Percentiles rank a stretch among this genome's conserved stretches.
Evolutionary conservation across 148 eudicot genomes (phyloP).

Genomic region (Vaccinium darrowii): DNA sequence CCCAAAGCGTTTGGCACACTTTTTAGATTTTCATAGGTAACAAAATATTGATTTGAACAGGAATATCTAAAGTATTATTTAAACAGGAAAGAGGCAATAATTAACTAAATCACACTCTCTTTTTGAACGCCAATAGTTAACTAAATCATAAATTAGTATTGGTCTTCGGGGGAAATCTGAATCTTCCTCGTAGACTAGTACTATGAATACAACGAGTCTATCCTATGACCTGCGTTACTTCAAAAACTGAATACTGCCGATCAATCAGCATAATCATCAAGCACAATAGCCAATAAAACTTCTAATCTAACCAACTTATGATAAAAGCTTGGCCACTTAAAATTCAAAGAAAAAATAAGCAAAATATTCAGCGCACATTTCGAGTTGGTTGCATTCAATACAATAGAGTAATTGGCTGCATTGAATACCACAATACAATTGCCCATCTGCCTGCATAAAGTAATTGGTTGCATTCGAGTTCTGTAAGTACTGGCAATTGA

Average conservation of each 20-base stretch:
- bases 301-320: neutral
- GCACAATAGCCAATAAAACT: neutral
- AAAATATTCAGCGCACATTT: neutral
- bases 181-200: neutral
- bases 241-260: neutral
- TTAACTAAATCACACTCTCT: too few species aligned
- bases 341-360: neutral
- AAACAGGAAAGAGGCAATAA: neutral
- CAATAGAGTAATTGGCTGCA: constrained; percentile 4
- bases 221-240: neutral
- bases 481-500: neutral
- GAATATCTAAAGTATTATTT: neutral
- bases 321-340: neutral
- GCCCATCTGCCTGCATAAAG: constrained; percentile 3
- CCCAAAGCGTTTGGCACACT: neutral
- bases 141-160: too few species aligned
- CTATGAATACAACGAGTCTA: neutral
- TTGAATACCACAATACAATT: neutral
- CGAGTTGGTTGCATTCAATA: neutral
- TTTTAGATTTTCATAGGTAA: too few species aligned
- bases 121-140: too few species aligned
- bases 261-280: neutral
- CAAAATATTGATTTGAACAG: neutral
- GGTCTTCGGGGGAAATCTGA: too few species aligned
- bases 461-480: neutral